Conservation (phyloP, 495 filamentous ascomycete genomes). For the Xanthoparmelia taractica region DNA sequence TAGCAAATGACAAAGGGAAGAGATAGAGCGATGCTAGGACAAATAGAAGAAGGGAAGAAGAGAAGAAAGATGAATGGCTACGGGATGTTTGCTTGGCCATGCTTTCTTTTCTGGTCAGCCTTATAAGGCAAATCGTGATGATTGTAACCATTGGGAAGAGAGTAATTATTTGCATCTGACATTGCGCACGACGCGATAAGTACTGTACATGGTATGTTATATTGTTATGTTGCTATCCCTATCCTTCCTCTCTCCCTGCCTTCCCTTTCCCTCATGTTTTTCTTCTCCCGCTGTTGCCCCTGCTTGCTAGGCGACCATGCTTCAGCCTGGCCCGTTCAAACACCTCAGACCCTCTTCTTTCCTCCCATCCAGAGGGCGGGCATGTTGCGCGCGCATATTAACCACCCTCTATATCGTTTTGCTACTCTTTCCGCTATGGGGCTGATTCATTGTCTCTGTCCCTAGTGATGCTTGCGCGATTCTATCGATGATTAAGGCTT, state of each 20-base stretch:
- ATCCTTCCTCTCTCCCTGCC: not conserved
- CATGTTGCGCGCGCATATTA: slow-evolving; percentile 12
- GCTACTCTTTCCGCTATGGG: not conserved
- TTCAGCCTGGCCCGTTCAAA: slow-evolving; percentile 5
- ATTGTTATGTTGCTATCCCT: slow-evolving; percentile 10
- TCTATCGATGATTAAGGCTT: slow-evolving; percentile 15
- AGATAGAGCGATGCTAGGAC: no score
- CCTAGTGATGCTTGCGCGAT: slow-evolving; percentile 9
- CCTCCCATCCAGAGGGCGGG: slow-evolving; percentile 8
- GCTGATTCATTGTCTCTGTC: slow-evolving; percentile 4
- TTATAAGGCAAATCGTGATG: not conserved
- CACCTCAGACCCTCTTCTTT: slow-evolving; percentile 9
- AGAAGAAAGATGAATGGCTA: no score
- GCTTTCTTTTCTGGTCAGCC: no score
- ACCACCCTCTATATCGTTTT: not conserved
- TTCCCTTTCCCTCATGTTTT: not conserved
- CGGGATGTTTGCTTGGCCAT: no score
- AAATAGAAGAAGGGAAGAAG: no score
- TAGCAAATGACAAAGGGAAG: no score
- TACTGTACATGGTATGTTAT: slow-evolving; percentile 13
- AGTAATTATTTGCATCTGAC: slow-evolving; percentile 9
- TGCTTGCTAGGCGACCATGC: slow-evolving; percentile 2
- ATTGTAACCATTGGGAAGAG: no score
- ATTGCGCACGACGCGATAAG: slow-evolving; percentile 16
- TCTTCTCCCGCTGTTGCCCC: not conserved